Percentiles rank a stretch among this genome's conserved stretches.
phyloP scores from a whole-genome alignment of 257 asterid genomes.

The Buddleja alternifolia region DNA sequence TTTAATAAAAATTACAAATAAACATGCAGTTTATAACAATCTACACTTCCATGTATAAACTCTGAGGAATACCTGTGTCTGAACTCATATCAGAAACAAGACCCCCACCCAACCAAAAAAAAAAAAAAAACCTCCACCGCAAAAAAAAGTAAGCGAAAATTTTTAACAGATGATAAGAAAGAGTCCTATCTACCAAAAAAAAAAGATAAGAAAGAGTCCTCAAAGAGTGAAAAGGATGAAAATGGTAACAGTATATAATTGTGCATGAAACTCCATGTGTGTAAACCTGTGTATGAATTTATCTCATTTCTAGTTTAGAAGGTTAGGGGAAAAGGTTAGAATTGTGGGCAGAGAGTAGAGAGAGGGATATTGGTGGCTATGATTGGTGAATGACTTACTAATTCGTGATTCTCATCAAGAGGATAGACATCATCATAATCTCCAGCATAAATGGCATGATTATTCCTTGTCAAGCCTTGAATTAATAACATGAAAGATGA shows the following conservation, averaged over 20 bases:
- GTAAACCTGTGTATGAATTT: not conserved
- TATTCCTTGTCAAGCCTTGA: conserved; percentile 63
- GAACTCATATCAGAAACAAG: too few relatives aligned
- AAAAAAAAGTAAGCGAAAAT: too few relatives aligned
- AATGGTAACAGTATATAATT: too few relatives aligned
- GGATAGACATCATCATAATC: conserved; percentile 51
- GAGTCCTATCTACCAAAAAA: too few relatives aligned
- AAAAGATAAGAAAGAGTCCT: too few relatives aligned
- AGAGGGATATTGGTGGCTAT: not conserved
- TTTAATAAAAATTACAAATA: not conserved
- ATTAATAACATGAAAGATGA: conserved; percentile 64
- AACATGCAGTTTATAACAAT: too few relatives aligned
- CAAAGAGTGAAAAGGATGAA: too few relatives aligned
- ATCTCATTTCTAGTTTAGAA: not conserved
- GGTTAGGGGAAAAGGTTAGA: not conserved
- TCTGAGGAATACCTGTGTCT: too few relatives aligned
- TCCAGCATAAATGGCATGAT: conserved; percentile 34
- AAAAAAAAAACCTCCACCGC: not conserved
- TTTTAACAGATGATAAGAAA: too few relatives aligned
- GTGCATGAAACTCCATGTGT: too few relatives aligned
- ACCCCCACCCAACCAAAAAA: not conserved
- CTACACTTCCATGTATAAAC: too few relatives aligned
- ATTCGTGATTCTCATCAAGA: conserved; percentile 46
- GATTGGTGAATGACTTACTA: conserved; percentile 51
- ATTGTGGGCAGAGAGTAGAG: not conserved